A percentile compares a stretch with the other conserved stretches of the same genome.
Evolutionary conservation across 768 basidiomycete species (phyloP).

Genomic region (Russula olivacea): DNA sequence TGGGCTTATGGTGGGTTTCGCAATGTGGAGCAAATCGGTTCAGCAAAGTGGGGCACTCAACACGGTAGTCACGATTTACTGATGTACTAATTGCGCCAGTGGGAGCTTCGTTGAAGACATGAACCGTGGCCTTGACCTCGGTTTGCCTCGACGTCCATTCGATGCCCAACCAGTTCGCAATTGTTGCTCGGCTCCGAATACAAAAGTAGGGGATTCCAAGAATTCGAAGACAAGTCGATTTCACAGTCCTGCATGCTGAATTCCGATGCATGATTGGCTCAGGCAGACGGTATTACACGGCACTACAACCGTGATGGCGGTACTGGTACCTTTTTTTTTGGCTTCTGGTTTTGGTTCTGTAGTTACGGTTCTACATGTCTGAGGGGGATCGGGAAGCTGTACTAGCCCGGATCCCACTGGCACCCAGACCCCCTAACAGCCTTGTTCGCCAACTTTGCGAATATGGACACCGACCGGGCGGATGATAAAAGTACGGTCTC

Average conservation of each 20-base stretch:
- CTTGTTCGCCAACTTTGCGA: constrained; percentile 13
- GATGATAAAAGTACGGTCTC: constrained; percentile 2
- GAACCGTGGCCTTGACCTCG: no score
- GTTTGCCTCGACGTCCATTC: neutral
- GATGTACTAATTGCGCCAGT: no score
- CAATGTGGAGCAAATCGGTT: no score
- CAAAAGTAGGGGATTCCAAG: no score
- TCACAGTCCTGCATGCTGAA: neutral
- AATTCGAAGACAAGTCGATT: neutral
- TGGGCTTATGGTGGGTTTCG: no score
- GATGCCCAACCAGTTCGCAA: no score
- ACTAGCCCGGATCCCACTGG: constrained; percentile 29
- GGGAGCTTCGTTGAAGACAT: no score
- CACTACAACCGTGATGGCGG: neutral
- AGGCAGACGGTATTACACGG: neutral
- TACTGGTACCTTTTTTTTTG: no score
- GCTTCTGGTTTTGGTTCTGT: no score
- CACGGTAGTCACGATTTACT: no score
- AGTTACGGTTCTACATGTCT: no score
- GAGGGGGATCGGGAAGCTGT: constrained; percentile 65
- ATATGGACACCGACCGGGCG: neutral
- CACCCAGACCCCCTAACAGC: constrained; percentile 34
- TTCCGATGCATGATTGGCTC: neutral
- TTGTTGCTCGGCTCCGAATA: neutral
- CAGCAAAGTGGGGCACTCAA: no score